Percentiles rank a stretch among this genome's conserved stretches.
These are phyloP conservation scores for Isoetes taiwanensis DNA, from an alignment of 75 land plant genomes.

Conservation along the genomic window DNA sequence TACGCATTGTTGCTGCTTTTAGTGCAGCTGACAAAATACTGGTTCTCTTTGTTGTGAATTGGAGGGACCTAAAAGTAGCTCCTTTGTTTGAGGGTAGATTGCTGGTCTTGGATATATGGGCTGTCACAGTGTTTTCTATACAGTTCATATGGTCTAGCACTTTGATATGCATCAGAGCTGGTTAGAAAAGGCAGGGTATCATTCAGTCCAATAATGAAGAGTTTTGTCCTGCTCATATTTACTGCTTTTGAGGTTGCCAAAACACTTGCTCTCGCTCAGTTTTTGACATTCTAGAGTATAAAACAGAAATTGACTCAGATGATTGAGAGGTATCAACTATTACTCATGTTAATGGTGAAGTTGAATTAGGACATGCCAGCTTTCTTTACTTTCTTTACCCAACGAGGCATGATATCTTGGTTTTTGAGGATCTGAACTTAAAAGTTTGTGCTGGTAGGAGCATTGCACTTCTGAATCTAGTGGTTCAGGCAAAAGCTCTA, in stretches of 20 bases:
- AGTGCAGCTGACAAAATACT: no score
- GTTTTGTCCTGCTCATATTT: neutral
- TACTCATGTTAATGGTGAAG: neutral
- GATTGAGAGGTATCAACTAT: neutral
- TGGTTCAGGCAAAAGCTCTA: slow-evolving; percentile 1
- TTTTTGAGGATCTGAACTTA: neutral
- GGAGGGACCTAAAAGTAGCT: neutral
- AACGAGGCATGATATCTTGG: neutral
- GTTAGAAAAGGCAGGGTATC: neutral
- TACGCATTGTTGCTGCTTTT: no score
- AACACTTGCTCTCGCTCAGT: slow-evolving; percentile 5
- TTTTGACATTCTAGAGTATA: neutral
- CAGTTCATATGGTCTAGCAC: neutral
- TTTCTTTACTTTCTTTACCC: neutral
- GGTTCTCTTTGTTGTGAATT: no score
- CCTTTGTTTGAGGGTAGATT: neutral
- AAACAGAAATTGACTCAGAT: slow-evolving; percentile 3
- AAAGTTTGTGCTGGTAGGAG: neutral
- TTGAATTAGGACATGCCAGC: neutral
- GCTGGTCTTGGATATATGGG: neutral
- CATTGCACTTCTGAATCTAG: neutral
- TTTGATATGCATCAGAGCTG: neutral
- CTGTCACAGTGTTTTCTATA: neutral
- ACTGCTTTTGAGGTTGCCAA: slow-evolving; percentile 1
- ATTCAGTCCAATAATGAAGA: neutral